Evolutionary conservation across 1,284 basidiomycete species (phyloP).

Genomic region (Pascua sp.): DNA sequence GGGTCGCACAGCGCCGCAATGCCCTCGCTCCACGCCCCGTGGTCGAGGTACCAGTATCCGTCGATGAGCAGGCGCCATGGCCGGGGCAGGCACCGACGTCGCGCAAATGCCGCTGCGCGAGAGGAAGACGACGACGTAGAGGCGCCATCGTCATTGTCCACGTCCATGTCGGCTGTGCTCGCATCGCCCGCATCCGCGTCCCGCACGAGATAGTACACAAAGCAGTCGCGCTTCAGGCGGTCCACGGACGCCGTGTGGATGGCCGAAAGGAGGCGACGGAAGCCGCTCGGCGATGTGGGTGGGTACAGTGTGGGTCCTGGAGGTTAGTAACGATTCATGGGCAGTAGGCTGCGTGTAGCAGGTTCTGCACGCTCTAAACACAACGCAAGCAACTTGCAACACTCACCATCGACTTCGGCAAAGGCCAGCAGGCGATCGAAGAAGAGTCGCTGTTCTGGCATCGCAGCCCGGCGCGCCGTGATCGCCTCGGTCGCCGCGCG

Average conservation of each 20-base stretch:
- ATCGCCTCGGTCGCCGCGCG: constrained; percentile 7
- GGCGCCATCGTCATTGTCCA: constrained; percentile 13
- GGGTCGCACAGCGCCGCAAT: constrained; percentile 31
- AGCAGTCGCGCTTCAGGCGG: constrained; percentile 41
- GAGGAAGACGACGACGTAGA: not conserved
- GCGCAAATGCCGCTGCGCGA: constrained; percentile 30
- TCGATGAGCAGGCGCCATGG: constrained; percentile 40
- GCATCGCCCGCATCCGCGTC: constrained; percentile 24
- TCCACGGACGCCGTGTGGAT: constrained; percentile 30
- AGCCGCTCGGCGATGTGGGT: constrained; percentile 30
- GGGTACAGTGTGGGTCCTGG: constrained; percentile 36
- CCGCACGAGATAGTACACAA: constrained; percentile 41
- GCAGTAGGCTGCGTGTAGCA: too few species aligned
- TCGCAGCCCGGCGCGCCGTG: constrained; percentile 12
- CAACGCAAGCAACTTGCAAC: not conserved
- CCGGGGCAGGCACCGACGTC: constrained; percentile 32
- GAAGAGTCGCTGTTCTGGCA: constrained; percentile 33
- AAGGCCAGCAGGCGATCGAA: constrained; percentile 36
- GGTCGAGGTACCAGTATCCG: constrained; percentile 44
- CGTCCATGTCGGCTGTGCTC: constrained; percentile 19
- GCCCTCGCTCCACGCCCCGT: constrained; percentile 34
- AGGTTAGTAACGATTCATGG: too few species aligned
- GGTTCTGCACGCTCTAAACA: too few species aligned
- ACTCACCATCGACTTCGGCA: constrained; percentile 34
- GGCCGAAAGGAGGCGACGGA: constrained; percentile 33